Base-by-base conservation (phyloP, 306 rosid species). In the Pterocarpus macrocarpus region DNA sequence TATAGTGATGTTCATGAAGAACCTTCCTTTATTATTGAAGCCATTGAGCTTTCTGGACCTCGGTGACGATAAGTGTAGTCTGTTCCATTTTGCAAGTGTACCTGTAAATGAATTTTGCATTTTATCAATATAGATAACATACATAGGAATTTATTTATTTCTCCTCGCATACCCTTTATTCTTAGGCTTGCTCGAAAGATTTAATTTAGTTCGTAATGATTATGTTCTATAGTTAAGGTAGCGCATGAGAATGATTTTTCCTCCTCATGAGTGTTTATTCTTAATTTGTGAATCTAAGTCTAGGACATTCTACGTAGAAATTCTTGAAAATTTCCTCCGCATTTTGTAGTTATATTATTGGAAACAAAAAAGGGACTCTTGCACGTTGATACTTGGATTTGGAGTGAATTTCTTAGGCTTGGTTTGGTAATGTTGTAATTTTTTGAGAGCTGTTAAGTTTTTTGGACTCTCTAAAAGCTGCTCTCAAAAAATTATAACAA, bases 41-140 rank as follows among this genome's bases (percentile, higher is more conserved):
- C 98, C 73, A 93, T 95, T 81, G 98, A 95, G 70, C 97, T 95
- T 76, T 95, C 99, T 13, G 98, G 99, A 84, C 99, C 99, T 69
- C 82, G 98, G 50, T 95, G 80, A 90, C 85, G 77, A 16, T 75
- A 7, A 49, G n/a, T 72, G 57, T 72, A 67, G 35, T 39, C 33
- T 56, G 45, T 15, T 75, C 67, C 59, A 38, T 41, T 77, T 68
- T 71, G 16, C 44, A 55, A 67, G 57, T 72, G 71, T 63, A 77
- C 75, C 47, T 84, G 94, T 85, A 78, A 77, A 85, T 85, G 81
- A 85, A 64, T 84, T 80, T 81, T 89, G 85, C 79, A 44, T 64
- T 74, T 72, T 58, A 80, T 70, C 65, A 73, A 38, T 56, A 78
- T 66, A 77, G 49, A 75, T 34, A 57, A 64, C 34, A 62, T 63